phyloP scores from a whole-genome alignment of 768 basidiomycete species.

The Leccinum obscurum region DNA sequence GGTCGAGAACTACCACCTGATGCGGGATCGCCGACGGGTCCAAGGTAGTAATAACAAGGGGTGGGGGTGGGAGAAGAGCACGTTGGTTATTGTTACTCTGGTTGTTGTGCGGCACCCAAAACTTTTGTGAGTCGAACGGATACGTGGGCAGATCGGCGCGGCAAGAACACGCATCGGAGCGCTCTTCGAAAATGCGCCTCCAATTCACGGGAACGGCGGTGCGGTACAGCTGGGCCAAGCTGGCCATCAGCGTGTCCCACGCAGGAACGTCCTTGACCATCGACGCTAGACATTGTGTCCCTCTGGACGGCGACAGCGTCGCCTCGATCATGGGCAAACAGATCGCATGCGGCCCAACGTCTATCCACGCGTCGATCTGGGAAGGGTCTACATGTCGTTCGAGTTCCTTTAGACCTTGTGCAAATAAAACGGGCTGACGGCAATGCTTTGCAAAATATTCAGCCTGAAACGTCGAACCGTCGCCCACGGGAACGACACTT shows the following conservation, averaged over 20 bases:
- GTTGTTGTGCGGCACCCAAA: constrained; percentile 55
- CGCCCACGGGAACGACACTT: constrained; percentile 51
- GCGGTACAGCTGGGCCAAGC: constrained; percentile 51
- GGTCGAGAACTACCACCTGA: constrained; percentile 21
- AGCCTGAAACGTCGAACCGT: constrained; percentile 44
- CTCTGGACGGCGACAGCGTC: constrained; percentile 28
- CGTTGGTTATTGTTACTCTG: background rate
- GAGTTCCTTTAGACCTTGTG: constrained; percentile 48
- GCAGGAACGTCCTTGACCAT: constrained; percentile 45
- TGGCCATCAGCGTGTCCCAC: constrained; percentile 45
- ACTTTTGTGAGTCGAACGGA: constrained; percentile 55
- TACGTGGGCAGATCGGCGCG: constrained; percentile 63
- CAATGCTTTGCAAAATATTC: constrained; percentile 64
- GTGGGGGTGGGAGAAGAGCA: background rate
- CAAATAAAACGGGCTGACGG: constrained; percentile 54
- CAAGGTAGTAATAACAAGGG: background rate
- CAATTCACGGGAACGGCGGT: constrained; percentile 47
- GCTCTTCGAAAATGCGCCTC: constrained; percentile 52
- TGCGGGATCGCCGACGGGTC: constrained; percentile 3
- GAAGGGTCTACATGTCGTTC: constrained; percentile 26
- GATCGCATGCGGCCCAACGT: constrained; percentile 64
- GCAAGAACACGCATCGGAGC: constrained; percentile 32
- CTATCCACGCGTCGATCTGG: constrained; percentile 53
- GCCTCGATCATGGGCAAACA: constrained; percentile 57
- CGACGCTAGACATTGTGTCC: constrained; percentile 46